A percentile compares a stretch with the other conserved stretches of the same genome.
Conservation (phyloP, 1,139 yeast genomes). For the Pichia sp. region DNA sequence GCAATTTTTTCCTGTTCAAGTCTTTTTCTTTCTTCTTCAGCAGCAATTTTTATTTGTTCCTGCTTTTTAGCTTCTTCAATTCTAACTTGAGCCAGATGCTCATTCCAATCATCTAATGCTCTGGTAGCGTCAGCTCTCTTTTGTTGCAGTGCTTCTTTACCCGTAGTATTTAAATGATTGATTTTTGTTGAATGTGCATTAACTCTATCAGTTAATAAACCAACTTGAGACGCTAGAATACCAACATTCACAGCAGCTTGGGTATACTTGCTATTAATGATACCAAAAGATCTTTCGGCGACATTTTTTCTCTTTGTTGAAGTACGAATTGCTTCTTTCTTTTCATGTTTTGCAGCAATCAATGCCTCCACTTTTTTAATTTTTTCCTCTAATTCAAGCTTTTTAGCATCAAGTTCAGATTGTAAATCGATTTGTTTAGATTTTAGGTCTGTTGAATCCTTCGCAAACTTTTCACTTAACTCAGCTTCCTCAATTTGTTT, state of each 20-base stretch:
- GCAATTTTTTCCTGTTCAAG: constrained; percentile 31
- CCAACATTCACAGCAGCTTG: constrained; percentile 37
- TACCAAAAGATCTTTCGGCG: constrained; percentile 34
- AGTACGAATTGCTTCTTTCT: constrained; percentile 34
- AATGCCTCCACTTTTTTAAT: constrained; percentile 32
- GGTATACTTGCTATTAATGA: constrained; percentile 33
- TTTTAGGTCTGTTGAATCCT: constrained; percentile 37
- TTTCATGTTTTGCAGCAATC: constrained; percentile 37
- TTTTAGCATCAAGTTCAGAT: constrained; percentile 37
- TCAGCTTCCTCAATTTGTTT: constrained; percentile 42
- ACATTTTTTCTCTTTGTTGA: constrained; percentile 38
- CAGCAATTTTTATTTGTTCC: constrained; percentile 38
- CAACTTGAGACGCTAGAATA: constrained; percentile 40
- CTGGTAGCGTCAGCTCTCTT: constrained; percentile 41
- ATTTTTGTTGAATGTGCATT: constrained; percentile 43
- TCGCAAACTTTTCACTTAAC: constrained; percentile 41
- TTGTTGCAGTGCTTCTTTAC: constrained; percentile 34
- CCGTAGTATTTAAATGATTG: constrained; percentile 33
- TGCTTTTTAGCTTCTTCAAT: constrained; percentile 44
- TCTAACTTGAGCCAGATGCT: constrained; percentile 36
- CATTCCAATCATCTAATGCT: constrained; percentile 39
- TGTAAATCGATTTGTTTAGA: constrained; percentile 44
- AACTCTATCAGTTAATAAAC: constrained; percentile 37
- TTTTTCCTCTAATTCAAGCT: constrained; percentile 31
- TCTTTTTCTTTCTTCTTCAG: constrained; percentile 43